Percentiles rank a stretch among this genome's conserved stretches.
Conservation (phyloP, 495 filamentous ascomycete species). For the Penicillium steckii region DNA sequence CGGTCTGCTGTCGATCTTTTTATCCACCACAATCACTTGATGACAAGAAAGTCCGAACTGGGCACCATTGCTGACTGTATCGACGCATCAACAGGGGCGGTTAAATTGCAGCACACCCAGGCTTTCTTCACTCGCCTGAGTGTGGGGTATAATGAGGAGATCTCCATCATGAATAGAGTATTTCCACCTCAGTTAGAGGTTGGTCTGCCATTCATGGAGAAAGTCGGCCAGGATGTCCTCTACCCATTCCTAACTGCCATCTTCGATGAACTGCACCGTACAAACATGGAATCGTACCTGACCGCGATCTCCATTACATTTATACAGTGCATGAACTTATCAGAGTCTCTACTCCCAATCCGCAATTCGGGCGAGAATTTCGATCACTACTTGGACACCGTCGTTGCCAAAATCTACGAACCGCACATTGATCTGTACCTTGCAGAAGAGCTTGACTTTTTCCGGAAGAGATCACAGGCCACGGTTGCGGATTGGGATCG, state of each 20-base stretch:
- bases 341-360: slow-evolving; percentile 62
- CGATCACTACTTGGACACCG: slow-evolving; percentile 52
- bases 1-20: slow-evolving; percentile 76
- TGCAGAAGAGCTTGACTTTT: slow-evolving; percentile 86
- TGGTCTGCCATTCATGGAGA: slow-evolving; percentile 73
- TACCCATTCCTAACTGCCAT: slow-evolving; percentile 82
- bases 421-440: slow-evolving; percentile 92
- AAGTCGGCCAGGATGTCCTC: slow-evolving; percentile 80
- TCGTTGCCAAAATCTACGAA: slow-evolving; percentile 75
- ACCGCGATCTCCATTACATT: slow-evolving; percentile 85
- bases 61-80: slow-evolving; percentile 83
- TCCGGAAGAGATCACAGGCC: slow-evolving; percentile 68
- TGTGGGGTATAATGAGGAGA: slow-evolving; percentile 77
- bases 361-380: slow-evolving; percentile 58
- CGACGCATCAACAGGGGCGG: slow-evolving; percentile 53
- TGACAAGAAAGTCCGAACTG: slow-evolving; percentile 67
- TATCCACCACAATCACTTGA: slow-evolving; percentile 81
- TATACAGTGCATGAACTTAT: slow-evolving; percentile 76
- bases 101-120: slow-evolving; percentile 75
- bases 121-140: slow-evolving; percentile 76
- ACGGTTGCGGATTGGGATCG: slow-evolving; percentile 87
- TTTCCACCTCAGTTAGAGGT: slow-evolving; percentile 79
- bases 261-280: slow-evolving; percentile 85
- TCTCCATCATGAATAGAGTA: slow-evolving; percentile 75
- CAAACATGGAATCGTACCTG: slow-evolving; percentile 74